Percentiles rank a stretch among this genome's conserved stretches.
These are phyloP conservation scores for Nosema granulosis DNA, from an alignment of 371 early-diverging fungal genomes.

Conservation along the genomic window DNA sequence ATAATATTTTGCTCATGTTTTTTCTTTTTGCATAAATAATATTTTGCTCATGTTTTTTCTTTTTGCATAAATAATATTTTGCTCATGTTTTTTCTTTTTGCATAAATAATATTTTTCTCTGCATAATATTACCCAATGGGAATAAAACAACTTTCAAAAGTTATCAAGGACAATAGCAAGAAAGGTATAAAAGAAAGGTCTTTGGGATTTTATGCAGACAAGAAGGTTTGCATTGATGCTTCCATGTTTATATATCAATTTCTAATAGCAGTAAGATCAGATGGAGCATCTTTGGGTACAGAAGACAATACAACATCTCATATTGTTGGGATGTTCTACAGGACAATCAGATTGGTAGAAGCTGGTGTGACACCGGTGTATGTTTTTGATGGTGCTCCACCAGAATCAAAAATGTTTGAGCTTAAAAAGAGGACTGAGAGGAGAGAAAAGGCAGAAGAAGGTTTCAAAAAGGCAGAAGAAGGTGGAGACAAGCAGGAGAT, in stretches of 20 bases:
- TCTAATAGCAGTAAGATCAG: constrained; percentile 89
- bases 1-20: neutral
- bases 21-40: too few relatives aligned
- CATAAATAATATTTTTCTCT: too few relatives aligned
- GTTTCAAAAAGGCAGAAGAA: constrained; percentile 55
- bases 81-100: too few relatives aligned
- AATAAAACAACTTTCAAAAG: constrained; percentile 81
- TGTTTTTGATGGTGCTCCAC: constrained; percentile 98
- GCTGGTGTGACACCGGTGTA: constrained; percentile 92
- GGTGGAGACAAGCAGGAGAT: constrained; percentile 74
- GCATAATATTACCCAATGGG: constrained; percentile 69
- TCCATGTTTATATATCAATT: constrained; percentile 97
- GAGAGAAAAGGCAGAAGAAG: constrained; percentile 68
- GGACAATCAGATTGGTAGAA: constrained; percentile 93
- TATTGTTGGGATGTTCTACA: constrained; percentile 92
- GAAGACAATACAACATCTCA: constrained; percentile 91
- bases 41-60: too few relatives aligned
- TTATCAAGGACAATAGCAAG: constrained; percentile 85
- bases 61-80: too few relatives aligned
- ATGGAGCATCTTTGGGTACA: constrained; percentile 79
- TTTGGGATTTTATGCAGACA: constrained; percentile 81
- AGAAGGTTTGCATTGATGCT: constrained; percentile 94
- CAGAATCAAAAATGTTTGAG: constrained; percentile 75
- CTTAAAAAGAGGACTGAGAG: constrained; percentile 76
- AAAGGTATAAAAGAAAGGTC: constrained; percentile 75